A percentile compares a stretch with the other conserved stretches of the same genome.
Evolutionary conservation across 2,329 filamentous ascomycete species (phyloP).

Genomic region (Xylariaceae sp.): DNA sequence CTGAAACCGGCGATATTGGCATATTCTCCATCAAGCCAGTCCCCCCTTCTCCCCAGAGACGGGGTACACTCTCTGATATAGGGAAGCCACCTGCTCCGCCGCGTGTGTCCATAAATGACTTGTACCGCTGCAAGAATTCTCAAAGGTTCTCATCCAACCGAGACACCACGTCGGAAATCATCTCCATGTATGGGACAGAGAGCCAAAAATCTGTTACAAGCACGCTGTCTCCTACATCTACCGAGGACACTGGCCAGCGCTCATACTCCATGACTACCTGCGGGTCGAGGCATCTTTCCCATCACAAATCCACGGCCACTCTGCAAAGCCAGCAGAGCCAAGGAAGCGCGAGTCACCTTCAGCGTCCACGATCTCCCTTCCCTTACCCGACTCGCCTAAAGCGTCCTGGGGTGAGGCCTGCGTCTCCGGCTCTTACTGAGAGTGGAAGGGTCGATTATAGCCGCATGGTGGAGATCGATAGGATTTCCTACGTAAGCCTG

Average conservation of each 20-base stretch:
- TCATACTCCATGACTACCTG: conserved; percentile 54
- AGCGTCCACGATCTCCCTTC: conserved; percentile 55
- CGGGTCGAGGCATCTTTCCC: conserved; percentile 41
- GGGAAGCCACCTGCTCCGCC: conserved; percentile 23
- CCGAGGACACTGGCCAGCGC: conserved; percentile 39
- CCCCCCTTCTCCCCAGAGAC: conserved; percentile 27
- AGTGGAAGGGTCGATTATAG: conserved; percentile 45
- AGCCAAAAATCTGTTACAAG: conserved; percentile 41
- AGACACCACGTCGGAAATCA: conserved; percentile 50
- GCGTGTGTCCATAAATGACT: conserved; percentile 28
- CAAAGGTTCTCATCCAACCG: conserved; percentile 43
- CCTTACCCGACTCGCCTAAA: conserved; percentile 55
- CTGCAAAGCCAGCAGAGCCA: conserved; percentile 47
- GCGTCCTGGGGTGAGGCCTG: conserved; percentile 46
- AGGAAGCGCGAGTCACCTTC: conserved; percentile 36
- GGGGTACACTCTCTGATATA: conserved; percentile 26
- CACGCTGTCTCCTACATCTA: conserved; percentile 36
- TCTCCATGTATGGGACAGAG: conserved; percentile 52
- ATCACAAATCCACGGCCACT: conserved; percentile 43
- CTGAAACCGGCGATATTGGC: conserved; percentile 62
- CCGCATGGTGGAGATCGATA: conserved; percentile 47
- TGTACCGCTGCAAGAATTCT: conserved; percentile 35
- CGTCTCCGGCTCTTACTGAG: conserved; percentile 46
- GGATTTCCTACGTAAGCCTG: conserved; percentile 40
- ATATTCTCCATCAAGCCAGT: conserved; percentile 51